Evolutionary conservation across 129 eudicot genomes (phyloP), one percentile per base, ranked within the genome.

Genomic region (Erigeron canadensis): DNA sequence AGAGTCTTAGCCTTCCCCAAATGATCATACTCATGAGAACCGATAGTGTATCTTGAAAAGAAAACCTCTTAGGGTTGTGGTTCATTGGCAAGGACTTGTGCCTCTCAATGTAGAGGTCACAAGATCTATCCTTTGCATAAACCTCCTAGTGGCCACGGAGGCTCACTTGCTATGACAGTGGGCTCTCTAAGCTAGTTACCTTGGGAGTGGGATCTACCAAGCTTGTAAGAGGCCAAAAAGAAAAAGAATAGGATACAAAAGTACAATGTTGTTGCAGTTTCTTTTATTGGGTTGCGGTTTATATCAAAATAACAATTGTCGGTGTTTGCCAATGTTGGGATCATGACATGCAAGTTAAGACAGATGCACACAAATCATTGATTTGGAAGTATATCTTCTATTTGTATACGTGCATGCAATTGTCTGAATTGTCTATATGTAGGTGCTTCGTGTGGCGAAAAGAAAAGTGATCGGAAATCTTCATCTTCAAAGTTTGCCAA

Each of bases 381-480:
- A 65, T 61, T 66, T 50, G 57, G 67, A 54, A 65, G 42, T 66
- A 9, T 63, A 4, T 16, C 65, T 22, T 54, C 44, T 47, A 22
- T 67, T n/a, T n/a, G n/a, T n/a, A n/a, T 46, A 45, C 45, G 6
- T 50, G 75, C 59, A 55, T 62, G 37, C 59, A 34, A 48, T 63
- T 15, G 46, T 61, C 18, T 62, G n/a, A 65, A 57, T n/a, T 23
- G 69, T 16, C 53, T 75, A 65, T 56, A 10, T 74, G 70, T 80
- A 84, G 98, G 87, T 80, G 71, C 55, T 65, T 75, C 65, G 7
- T 64, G 59, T 76, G 91, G 73, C 56, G 58, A 67, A 62, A 77
- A 76, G 76, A 70, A 72, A 64, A 71, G 68, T 71, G 75, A 45
- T 73, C 77, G 63, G 66, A 54, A 79, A 46, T 74, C 81, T 46